phyloP scores from a whole-genome alignment of 1,284 basidiomycete species.

The Leccinum pachyderme region DNA sequence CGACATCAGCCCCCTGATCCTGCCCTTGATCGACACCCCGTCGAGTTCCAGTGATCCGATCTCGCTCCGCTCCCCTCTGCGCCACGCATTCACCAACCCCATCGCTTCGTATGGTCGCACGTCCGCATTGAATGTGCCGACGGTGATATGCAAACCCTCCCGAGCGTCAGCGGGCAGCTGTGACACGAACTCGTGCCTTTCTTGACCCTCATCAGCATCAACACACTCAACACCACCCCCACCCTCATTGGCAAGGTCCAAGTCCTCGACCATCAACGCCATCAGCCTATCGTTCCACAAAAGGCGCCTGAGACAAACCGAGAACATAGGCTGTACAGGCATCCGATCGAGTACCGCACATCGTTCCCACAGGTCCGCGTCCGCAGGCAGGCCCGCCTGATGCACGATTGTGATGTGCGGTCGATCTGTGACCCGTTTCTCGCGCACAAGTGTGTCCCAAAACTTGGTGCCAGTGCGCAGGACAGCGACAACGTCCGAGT shows the following conservation, averaged over 20 bases:
- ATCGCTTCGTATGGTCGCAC: conserved; percentile 75
- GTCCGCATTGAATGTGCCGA: conserved; percentile 64
- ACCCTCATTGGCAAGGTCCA: conserved; percentile 37
- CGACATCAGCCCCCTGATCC: conserved; percentile 39
- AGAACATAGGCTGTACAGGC: conserved; percentile 52
- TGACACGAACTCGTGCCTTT: conserved; percentile 48
- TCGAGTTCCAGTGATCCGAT: conserved; percentile 36
- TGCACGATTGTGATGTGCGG: conserved; percentile 93
- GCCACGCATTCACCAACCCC: conserved; percentile 59
- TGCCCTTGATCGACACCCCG: conserved; percentile 38
- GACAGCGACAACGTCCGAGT: conserved; percentile 19
- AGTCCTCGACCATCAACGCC: conserved; percentile 65
- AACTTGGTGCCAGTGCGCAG: conserved; percentile 39
- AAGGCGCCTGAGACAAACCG: conserved; percentile 61
- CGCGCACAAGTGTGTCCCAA: conserved; percentile 48
- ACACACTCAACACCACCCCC: not conserved
- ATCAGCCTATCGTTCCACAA: conserved; percentile 82
- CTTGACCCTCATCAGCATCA: conserved; percentile 25
- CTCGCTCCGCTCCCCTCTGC: conserved; percentile 35
- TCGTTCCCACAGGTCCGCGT: conserved; percentile 61
- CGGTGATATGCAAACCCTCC: conserved; percentile 78
- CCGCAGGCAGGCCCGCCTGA: conserved; percentile 51
- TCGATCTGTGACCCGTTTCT: conserved; percentile 50
- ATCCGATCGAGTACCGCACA: conserved; percentile 52
- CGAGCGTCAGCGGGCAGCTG: conserved; percentile 48